Conservation (phyloP, 371 early-diverging fungal species). For the Aphelidium insulamus region DNA sequence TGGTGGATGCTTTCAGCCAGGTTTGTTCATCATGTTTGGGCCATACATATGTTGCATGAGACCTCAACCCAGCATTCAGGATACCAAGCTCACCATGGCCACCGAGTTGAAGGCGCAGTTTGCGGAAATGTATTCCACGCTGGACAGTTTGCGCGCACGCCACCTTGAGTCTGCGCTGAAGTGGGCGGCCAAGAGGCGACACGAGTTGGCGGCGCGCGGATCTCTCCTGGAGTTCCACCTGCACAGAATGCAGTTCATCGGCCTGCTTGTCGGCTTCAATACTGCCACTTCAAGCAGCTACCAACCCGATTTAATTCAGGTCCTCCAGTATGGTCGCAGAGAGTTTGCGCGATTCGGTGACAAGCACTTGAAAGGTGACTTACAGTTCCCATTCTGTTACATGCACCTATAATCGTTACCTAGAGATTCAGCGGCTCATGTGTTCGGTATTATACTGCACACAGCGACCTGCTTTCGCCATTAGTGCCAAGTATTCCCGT, state of each 20-base stretch:
- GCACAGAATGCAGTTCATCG: constrained; percentile 48
- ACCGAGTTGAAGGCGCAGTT: constrained; percentile 21
- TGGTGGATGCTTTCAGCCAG: constrained; percentile 34
- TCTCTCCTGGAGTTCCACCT: constrained; percentile 63
- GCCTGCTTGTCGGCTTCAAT: constrained; percentile 18
- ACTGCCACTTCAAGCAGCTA: constrained; percentile 2
- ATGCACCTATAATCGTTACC: constrained; percentile 5
- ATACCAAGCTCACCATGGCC: constrained; percentile 15
- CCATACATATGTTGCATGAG: constrained; percentile 11
- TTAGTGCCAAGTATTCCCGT: too few relatives aligned
- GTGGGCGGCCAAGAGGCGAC: constrained; percentile 45
- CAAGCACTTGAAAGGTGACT: constrained; percentile 34
- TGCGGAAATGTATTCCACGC: constrained; percentile 29
- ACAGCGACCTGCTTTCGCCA: too few relatives aligned
- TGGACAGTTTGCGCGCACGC: constrained; percentile 7
- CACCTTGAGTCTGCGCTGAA: constrained; percentile 8
- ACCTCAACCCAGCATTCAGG: constrained; percentile 12
- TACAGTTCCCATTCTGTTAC: constrained; percentile 5
- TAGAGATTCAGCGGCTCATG: constrained; percentile 55
- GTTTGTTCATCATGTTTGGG: constrained; percentile 12
- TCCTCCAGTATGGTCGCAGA: constrained; percentile 43
- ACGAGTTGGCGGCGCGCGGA: constrained; percentile 25
- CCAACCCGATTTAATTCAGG: constrained; percentile 22
- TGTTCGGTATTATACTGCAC: constrained; percentile 28
- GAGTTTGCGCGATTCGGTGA: constrained; percentile 40